Percentiles rank a stretch among this genome's conserved stretches.
These are phyloP conservation scores for Tephrocybe sp. DNA, from an alignment of 768 basidiomycete species.

Conservation along the genomic window DNA sequence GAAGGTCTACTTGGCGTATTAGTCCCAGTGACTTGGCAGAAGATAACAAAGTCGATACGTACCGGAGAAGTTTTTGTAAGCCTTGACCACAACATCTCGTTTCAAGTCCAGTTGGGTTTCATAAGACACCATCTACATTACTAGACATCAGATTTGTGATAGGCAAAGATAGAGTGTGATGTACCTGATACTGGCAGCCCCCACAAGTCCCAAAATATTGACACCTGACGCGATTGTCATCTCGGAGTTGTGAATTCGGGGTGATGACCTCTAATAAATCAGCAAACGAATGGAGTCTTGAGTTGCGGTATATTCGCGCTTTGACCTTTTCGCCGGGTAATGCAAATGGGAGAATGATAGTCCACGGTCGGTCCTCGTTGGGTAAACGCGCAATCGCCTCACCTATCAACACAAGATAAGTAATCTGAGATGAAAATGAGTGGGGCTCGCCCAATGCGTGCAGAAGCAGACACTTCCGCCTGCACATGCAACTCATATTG, in stretches of 20 bases:
- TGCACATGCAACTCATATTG: neutral
- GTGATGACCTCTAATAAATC: slow-evolving; percentile 65
- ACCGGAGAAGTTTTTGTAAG: slow-evolving; percentile 77
- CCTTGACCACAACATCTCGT: slow-evolving; percentile 79
- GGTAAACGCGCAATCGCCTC: slow-evolving; percentile 60
- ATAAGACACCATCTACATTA: slow-evolving; percentile 77
- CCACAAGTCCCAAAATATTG: slow-evolving; percentile 87
- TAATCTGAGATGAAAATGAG: too few species aligned
- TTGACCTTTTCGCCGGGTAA: slow-evolving; percentile 81
- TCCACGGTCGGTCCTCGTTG: slow-evolving; percentile 61
- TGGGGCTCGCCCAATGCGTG: too few species aligned
- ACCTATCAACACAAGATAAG: slow-evolving; percentile 35
- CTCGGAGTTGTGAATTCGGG: slow-evolving; percentile 65
- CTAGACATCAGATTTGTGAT: neutral
- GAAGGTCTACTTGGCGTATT: slow-evolving; percentile 42
- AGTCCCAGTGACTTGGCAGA: neutral
- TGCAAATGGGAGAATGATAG: slow-evolving; percentile 77
- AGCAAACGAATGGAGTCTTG: slow-evolving; percentile 70
- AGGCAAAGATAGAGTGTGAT: slow-evolving; percentile 5
- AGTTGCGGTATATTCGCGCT: slow-evolving; percentile 68
- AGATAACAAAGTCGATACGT: slow-evolving; percentile 12
- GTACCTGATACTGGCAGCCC: slow-evolving; percentile 92
- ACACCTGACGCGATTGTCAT: slow-evolving; percentile 66
- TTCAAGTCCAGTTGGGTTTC: slow-evolving; percentile 85
- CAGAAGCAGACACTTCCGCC: neutral